These are phyloP conservation scores for Syzygium oleosum DNA, from an alignment of 345 rosid genomes.

Conservation along the genomic window DNA sequence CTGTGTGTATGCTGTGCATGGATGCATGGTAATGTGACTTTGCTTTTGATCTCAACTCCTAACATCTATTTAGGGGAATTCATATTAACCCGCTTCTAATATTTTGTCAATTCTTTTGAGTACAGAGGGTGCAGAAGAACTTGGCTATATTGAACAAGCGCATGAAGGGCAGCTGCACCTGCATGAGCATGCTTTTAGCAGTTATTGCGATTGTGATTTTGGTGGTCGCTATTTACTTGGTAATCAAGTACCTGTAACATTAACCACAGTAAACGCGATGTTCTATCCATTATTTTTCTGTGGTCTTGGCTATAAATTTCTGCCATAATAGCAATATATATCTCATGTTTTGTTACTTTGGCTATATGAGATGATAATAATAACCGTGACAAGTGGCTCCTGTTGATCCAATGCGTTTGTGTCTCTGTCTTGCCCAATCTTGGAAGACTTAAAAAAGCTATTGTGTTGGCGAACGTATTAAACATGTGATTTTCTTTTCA, in stretches of 20 bases:
- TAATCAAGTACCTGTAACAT: slow-evolving; percentile 25
- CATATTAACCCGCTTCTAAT: background rate
- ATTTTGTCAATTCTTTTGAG: background rate
- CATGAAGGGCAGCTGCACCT: slow-evolving; percentile 28
- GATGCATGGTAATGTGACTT: background rate
- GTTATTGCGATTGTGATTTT: slow-evolving; percentile 26
- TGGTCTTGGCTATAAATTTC: background rate
- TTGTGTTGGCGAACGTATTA: background rate
- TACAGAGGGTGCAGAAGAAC: slow-evolving; percentile 36
- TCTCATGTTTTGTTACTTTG: background rate
- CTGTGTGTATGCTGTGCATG: background rate
- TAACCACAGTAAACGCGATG: background rate
- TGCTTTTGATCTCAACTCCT: background rate
- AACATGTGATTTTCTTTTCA: background rate
- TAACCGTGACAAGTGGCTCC: background rate
- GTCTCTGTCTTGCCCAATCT: background rate
- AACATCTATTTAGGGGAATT: background rate
- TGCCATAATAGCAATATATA: background rate
- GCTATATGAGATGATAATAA: background rate
- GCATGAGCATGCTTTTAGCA: slow-evolving; percentile 26
- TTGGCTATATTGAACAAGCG: slow-evolving; percentile 31
- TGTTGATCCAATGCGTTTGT: background rate
- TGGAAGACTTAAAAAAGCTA: background rate
- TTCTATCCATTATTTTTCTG: background rate
- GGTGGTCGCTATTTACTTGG: slow-evolving; percentile 15